Conservation (phyloP, 2,329 filamentous ascomycete species). For the Pyrenochaeta sp. region DNA sequence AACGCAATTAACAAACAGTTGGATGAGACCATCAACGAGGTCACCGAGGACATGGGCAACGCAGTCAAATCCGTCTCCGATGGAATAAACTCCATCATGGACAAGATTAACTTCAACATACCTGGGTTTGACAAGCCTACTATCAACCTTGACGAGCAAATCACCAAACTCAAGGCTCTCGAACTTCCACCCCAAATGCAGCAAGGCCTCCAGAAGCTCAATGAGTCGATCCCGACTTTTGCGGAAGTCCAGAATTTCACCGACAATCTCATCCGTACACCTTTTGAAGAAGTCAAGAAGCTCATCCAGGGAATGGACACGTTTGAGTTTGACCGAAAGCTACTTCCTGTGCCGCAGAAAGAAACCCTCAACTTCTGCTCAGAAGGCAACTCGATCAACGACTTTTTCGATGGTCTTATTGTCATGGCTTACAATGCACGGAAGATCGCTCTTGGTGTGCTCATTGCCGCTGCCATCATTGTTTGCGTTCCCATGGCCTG, state of each 20-base stretch:
- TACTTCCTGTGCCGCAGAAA: conserved; percentile 86
- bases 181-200: conserved; percentile 74
- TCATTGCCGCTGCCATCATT: conserved; percentile 74
- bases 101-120: conserved; percentile 50
- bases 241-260: conserved; percentile 84
- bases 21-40: conserved; percentile 68
- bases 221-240: conserved; percentile 83
- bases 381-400: conserved; percentile 79
- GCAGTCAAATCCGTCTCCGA: conserved; percentile 44
- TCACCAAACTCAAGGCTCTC: conserved; percentile 74
- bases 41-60: conserved; percentile 60
- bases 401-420: conserved; percentile 81
- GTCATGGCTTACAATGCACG: conserved; percentile 72
- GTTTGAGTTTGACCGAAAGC: conserved; percentile 79
- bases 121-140: conserved; percentile 58
- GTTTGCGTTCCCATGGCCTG: conserved; percentile 82
- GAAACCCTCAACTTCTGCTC: conserved; percentile 87
- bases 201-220: conserved; percentile 74
- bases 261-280: conserved; percentile 74
- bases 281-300: conserved; percentile 81
- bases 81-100: conserved; percentile 50
- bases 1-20: conserved; percentile 68
- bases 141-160: conserved; percentile 71
- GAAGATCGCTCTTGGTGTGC: conserved; percentile 78
- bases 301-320: conserved; percentile 74